Evolutionary conservation across 2,329 filamentous ascomycete species (phyloP), one percentile per base, ranked within the genome.

Genomic region (Colletotrichum nymphaeae): DNA sequence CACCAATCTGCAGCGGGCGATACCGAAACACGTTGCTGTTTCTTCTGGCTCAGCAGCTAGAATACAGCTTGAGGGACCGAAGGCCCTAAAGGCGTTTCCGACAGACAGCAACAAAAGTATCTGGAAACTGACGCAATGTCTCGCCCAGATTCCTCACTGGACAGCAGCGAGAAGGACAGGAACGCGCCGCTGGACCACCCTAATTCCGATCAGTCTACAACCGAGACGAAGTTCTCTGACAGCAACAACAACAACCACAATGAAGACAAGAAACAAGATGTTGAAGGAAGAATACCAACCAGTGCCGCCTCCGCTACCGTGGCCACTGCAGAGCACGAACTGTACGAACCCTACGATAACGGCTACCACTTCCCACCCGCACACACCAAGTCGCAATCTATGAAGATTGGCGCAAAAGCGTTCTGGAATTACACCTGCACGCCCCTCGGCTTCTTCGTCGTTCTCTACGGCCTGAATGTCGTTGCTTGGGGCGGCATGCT

Each of bases 401-500:
- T 90, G 1, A 84, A 81, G 24, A 89, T 91, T 65, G 90, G 88
- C 1, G 78, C 91, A 14, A 84, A 87, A 32, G 88, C 89, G 0
- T 94, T 93, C 79, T 92, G 91, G 90, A 88, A 90, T 65, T 97
- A 94, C 84, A 90, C 93, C 77, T 84, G 89, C 49, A 97, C 94
- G 0, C 93, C 93, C 0, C 82, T 93, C 67, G 94, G 95, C 3
- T 95, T 97, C 80, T 84, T 94, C 67, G 89, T 96, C 53, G 93
- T 92, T 2, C 81, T 97, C 6, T 97, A 97, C 81, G 91, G 93
- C 14, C 88, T 97, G 70, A 95, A 96, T 75, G 89, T 97, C 24
- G 90, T 97, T 11, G 95, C 93, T 0, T 97, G 95, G 95, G 95
- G 95, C 64, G 94, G 93, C 71, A 97, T 97, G 95, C 87, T 97